Evolutionary conservation across 225 moss, liverwort and hornwort genomes (phyloP), one percentile per base, ranked within the genome.

Genomic region (Sphagnum tenellum): DNA sequence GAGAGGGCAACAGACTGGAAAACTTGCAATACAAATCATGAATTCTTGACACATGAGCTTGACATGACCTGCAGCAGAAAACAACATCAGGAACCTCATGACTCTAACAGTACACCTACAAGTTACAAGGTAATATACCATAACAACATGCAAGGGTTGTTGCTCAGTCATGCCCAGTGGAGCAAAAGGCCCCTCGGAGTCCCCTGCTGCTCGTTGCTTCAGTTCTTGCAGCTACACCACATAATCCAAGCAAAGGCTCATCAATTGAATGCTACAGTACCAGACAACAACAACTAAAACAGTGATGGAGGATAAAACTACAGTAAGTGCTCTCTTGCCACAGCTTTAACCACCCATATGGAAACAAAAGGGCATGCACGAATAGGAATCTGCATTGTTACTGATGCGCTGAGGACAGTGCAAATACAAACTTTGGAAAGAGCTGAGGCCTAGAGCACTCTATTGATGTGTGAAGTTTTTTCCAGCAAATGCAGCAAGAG

Each of bases 71-170:
- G 45, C 12, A 10, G 1, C 63, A 48, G 61, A 5, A 67, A 45
- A 59, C 47, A 13, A 46, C 45, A 10, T 45, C 55, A 55, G 46
- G 9, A 29, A 13, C 9, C 45, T 50, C 11, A 12, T n/a, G 45
- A 66, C 5, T 6, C 5, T n/a, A 5, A 12, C 3, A 12, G n/a
- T 2, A 4, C 56, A 56, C 56, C 56, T 13, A 56, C 56, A 56
- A 12, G 56, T 29, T 29, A 29, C 29, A 29, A 29, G 29, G 29
- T 29, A 29, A 29, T 8, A 14, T 88, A 96, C 98, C 98, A 98
- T 98, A 13, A 98, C 87, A 48, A 98, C 93, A 75, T 98, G 98
- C 69, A 98, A 75, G 3, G 98, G 98, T 75, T 93, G 93, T 63
- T 93, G 89, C 82, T 98, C 98, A 63, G 90, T 87, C 70, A 86